Base-by-base conservation (phyloP, 2,329 filamentous ascomycete species). In the Fonsecaea pedrosoi region DNA sequence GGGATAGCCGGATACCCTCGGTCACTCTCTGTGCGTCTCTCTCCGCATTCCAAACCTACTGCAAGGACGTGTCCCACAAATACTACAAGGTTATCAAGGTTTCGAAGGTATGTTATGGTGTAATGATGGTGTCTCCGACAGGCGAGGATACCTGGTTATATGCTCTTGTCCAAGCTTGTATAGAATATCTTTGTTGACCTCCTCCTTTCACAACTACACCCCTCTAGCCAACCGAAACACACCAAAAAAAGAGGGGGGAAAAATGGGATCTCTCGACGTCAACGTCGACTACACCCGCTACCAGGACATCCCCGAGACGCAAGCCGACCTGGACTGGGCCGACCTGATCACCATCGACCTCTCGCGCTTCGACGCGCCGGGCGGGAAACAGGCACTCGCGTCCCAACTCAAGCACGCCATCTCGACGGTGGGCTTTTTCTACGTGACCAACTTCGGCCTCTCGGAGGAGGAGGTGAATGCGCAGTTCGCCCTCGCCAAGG, bases 391-490 rank as follows among this genome's bases (percentile, higher is more conserved):
- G 65, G 77, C 77, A 42, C 75, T 88, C 0, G 83, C 84, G 0
- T 77, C 80, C 30, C 83, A 87, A 71, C 79, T 88, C 1, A 61
- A 48, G 37, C 58, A 61, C 35, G 45, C 48, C n/a, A 63, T 45
- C 32, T 63, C 53, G 7, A 42, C 60, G 21, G 50, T 56, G 50
- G 74, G 74, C 0, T 86, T 89, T 78, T 89, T 89, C 78, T 88
- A 88, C 70, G 82, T 89, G 35, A 84, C 82, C 65, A 87, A 87
- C 75, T 87, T 84, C 68, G 86, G 86, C n/a, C 77, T 89, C 1
- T 78, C 77, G 0, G 84, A 87, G 72, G 84, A 85, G 45, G 78
- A 87, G 73, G 81, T 89, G 2, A 82, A 89, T 69, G 77, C 79
- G 0, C 87, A 89, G 70, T 89, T 87, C 70, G 84, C 85, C 8